A percentile compares a stretch with the other conserved stretches of the same genome.
These are phyloP conservation scores for Nannizzia gypsea DNA, from an alignment of 2,329 filamentous ascomycete genomes.

Conservation along the genomic window DNA sequence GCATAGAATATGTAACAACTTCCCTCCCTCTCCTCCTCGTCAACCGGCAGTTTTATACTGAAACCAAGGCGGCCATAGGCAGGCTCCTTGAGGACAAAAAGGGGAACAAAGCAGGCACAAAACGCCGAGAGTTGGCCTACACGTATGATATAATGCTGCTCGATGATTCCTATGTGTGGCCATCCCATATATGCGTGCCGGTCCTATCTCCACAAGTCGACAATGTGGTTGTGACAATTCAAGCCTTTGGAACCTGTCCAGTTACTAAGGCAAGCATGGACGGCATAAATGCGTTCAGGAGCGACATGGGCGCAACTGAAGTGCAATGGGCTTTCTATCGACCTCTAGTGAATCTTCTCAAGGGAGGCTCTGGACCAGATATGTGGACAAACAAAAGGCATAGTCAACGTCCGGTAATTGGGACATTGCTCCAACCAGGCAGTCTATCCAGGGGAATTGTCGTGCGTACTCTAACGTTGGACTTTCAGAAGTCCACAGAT, in stretches of 20 bases:
- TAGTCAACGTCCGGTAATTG: too few relatives aligned
- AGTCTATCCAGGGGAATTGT: background rate
- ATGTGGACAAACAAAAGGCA: background rate
- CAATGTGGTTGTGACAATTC: background rate
- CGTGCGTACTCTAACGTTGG: background rate
- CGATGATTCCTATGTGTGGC: background rate
- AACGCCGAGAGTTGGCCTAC: background rate
- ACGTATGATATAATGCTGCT: background rate
- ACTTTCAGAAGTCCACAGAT: background rate
- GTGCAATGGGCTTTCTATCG: background rate
- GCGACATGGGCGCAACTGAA: background rate
- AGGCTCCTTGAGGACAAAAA: background rate
- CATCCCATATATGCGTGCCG: background rate
- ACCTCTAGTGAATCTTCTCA: background rate
- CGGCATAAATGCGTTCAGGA: background rate
- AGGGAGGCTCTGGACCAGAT: background rate
- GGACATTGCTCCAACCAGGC: background rate
- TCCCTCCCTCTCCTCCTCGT: background rate
- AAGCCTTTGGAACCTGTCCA: background rate
- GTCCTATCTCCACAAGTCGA: background rate
- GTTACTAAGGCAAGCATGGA: background rate
- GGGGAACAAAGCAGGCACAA: background rate
- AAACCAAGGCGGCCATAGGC: background rate
- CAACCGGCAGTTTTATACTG: background rate
- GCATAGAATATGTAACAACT: background rate